Percentiles rank a stretch among this genome's conserved stretches.
These are phyloP conservation scores for Camellia granthamiana DNA, from an alignment of 148 eudicot genomes.

Conservation along the genomic window DNA sequence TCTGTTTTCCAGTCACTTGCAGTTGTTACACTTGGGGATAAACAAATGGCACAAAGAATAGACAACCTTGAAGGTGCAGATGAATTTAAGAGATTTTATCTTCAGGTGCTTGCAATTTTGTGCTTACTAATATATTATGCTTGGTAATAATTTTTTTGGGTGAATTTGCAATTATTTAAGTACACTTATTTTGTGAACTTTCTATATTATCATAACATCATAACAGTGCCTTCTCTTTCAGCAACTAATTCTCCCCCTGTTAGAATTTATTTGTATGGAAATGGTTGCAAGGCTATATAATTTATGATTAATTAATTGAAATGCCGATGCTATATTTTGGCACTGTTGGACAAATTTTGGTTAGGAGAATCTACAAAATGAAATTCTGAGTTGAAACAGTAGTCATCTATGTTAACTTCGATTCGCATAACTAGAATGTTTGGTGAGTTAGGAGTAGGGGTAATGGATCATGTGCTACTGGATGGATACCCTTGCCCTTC, in stretches of 20 bases:
- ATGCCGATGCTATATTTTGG: background rate
- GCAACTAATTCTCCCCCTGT: background rate
- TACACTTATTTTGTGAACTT: too few species aligned
- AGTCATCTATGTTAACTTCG: too few species aligned
- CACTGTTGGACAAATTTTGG: background rate
- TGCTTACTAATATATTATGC: background rate
- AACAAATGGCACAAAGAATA: constrained; percentile 92
- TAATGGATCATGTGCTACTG: too few species aligned
- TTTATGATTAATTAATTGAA: background rate
- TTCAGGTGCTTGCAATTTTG: constrained; percentile 53
- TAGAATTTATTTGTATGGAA: background rate
- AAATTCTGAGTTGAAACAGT: too few species aligned
- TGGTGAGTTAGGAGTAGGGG: too few species aligned
- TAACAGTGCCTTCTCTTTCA: background rate
- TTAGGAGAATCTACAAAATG: background rate
- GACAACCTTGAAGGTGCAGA: constrained; percentile 87
- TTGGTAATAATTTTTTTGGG: too few species aligned
- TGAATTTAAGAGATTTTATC: constrained; percentile 89
- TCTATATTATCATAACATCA: background rate
- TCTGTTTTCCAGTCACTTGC: constrained; percentile 65
- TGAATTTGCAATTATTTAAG: too few species aligned
- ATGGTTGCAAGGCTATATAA: background rate
- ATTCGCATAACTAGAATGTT: too few species aligned
- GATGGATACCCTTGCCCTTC: too few species aligned
- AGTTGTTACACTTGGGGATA: constrained; percentile 97